Conservation (phyloP, 2,329 filamentous ascomycete species). For the Cercospora sesami region DNA sequence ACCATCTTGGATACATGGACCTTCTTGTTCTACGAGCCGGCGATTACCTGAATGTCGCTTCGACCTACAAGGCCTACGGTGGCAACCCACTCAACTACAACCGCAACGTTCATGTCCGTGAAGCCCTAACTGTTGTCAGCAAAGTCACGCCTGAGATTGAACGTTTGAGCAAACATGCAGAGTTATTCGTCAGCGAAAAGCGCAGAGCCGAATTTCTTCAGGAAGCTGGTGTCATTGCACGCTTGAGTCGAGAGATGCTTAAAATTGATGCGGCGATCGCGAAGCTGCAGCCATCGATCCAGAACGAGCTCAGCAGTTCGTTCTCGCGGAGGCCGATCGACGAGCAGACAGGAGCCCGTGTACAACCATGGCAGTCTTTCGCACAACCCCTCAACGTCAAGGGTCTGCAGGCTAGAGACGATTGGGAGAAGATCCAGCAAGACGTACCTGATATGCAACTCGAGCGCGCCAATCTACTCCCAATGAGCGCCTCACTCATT, state of each 20-base stretch:
- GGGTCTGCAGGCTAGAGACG: background rate
- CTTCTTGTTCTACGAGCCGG: background rate
- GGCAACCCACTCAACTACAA: conserved; percentile 12
- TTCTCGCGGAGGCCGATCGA: background rate
- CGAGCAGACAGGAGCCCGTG: background rate
- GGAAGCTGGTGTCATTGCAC: background rate
- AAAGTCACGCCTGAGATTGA: conserved; percentile 13
- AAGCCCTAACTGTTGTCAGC: conserved; percentile 10
- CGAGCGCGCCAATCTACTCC: conserved; percentile 6
- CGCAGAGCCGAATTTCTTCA: conserved; percentile 10
- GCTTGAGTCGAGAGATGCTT: conserved; percentile 5
- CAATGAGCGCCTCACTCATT: conserved; percentile 13
- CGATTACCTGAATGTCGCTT: background rate
- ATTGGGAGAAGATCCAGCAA: background rate
- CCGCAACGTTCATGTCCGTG: background rate
- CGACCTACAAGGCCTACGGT: background rate
- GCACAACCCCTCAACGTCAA: background rate
- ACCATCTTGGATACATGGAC: conserved; percentile 6
- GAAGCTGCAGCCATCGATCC: background rate
- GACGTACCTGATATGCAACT: conserved; percentile 10
- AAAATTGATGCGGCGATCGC: conserved; percentile 1
- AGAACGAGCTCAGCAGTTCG: conserved; percentile 5
- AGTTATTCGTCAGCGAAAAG: conserved; percentile 11
- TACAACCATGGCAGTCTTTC: conserved; percentile 12
- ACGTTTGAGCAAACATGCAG: conserved; percentile 13